phyloP scores from a whole-genome alignment of 495 filamentous ascomycete genomes.

The Podospora fimiseda region DNA sequence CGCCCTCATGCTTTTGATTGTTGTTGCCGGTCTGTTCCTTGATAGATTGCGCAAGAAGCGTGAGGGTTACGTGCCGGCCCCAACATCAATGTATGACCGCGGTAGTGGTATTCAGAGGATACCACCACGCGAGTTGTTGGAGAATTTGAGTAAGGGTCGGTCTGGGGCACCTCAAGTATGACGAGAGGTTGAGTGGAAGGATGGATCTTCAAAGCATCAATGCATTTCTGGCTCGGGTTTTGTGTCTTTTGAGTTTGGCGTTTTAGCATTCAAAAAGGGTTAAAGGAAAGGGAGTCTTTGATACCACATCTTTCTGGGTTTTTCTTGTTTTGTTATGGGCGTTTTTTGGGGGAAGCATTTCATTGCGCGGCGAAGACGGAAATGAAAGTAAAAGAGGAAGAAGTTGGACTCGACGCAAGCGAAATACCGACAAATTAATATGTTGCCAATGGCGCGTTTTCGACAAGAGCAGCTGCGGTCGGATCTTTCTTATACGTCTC shows the following conservation, averaged over 20 bases:
- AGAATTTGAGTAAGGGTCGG: constrained; percentile 34
- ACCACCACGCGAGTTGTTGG: constrained; percentile 76
- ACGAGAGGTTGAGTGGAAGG: neutral
- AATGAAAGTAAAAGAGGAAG: neutral
- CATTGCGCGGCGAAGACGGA: no score
- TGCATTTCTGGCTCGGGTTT: neutral
- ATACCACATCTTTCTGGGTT: neutral
- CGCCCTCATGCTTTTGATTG: constrained; percentile 79
- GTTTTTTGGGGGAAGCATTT: neutral
- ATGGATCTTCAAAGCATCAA: neutral
- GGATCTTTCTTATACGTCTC: no score
- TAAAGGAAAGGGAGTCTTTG: neutral
- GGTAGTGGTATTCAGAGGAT: constrained; percentile 70
- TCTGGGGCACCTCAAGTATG: constrained; percentile 38
- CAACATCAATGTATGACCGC: constrained; percentile 66
- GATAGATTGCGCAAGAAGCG: constrained; percentile 77
- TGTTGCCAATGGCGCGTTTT: no score
- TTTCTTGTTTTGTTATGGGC: neutral
- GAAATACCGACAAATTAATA: no score
- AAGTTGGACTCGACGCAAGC: neutral
- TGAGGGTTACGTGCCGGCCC: constrained; percentile 81
- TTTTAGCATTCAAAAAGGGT: neutral
- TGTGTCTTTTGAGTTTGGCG: neutral
- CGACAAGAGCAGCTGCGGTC: no score
- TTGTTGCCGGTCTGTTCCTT: constrained; percentile 73